Base-by-base conservation (phyloP, 805 yeast genomes). In the Naumovozyma baii region DNA sequence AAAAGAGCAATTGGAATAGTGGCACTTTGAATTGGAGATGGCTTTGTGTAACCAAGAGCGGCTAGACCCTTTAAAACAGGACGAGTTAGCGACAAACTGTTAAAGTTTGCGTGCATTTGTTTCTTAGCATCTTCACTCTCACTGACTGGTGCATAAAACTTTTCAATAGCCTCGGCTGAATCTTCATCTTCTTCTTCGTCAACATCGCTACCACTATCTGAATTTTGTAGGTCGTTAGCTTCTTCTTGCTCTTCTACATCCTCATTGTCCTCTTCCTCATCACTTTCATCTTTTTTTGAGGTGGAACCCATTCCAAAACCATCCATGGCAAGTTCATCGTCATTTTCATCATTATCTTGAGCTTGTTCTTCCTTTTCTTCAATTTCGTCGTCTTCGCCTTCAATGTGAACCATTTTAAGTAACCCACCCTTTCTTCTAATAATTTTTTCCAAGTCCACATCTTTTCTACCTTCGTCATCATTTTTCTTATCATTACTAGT, bases 21-120 rank as follows among this genome's bases (percentile, higher is more conserved):
- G 1, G 96, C 83, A 44, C 88, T 71, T 67, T 92, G 98, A 66
- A 92, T 85, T 12, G 96, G 95, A 0, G 96, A 83, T 5, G 98
- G 98, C 37, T 73, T 74, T n/a, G 77, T 57, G 59, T 88, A 92
- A 5, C 94, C 94, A 30, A 92, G 68, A 25, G 78, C 78, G 12
- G 83, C 70, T 39, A 92, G 65, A 30, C 94, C 95, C 55, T 83
- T 83, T 45, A 90, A 66, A 10, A 90, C 75, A 1, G 98, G 98
- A 53, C 99, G 77, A 2, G 97, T 87, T 19, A 92, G 70, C 35
- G 83, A 79, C 40, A 92, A 66, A 0, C 83, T 69, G 50, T 83
- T 82, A 66, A 92, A 92, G 5, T 80, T 74, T 31, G 69, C 66
- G 56, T 81, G 84, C 0, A 68, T 57, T 29, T 68, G 70, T 13